Base-by-base conservation (phyloP, 176 grass and related monocot species). In the Aechmea fasciata region DNA sequence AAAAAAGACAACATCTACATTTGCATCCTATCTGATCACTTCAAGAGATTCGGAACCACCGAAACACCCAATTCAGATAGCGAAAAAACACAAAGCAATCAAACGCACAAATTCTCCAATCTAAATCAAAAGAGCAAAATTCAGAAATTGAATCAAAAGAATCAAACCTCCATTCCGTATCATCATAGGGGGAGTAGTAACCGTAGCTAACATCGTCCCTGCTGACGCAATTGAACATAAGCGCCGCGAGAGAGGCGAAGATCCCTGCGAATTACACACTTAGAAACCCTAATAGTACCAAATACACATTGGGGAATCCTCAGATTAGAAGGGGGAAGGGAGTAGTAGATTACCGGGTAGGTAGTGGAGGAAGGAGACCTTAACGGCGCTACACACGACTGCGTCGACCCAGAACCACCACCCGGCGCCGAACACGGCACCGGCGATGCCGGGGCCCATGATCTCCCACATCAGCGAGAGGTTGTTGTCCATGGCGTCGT, bases 341-440 rank as follows among this genome's bases (percentile, higher is more conserved):
- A 63, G 15, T 57, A 63, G 15, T 57, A 10, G 2, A 17, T 20
- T 51, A 97, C 94, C 94, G 11, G 94, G 87, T 51, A 97, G 94
- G 86, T 97, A 92, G 74, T 97, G 89, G 71, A 93, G 77, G 80
- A 92, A 97, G 69, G 89, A 90, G 77, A 93, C 73, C 79, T 79
- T 79, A 64, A 87, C 89, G 28, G 75, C 64, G 75, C 94, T 97
- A 74, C 89, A 97, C 75, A 97, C 94, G 63, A 97, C 84, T 57
- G 94, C 86, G 71, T 97, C 89, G 82, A 92, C 89, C 94, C 89
- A 97, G 74, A 97, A 92, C 93, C 93, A 92, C 94, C 94, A 97
- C 0, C 84, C 94, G 0, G 94, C 86, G 26, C 94, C 94, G 68
- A 97, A 97, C 48, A 97, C 82, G 49, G 89, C 89, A 57, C 94